These are phyloP conservation scores for Kappamyces sp. DNA, from an alignment of 192 early-diverging fungal genomes.

Conservation along the genomic window DNA sequence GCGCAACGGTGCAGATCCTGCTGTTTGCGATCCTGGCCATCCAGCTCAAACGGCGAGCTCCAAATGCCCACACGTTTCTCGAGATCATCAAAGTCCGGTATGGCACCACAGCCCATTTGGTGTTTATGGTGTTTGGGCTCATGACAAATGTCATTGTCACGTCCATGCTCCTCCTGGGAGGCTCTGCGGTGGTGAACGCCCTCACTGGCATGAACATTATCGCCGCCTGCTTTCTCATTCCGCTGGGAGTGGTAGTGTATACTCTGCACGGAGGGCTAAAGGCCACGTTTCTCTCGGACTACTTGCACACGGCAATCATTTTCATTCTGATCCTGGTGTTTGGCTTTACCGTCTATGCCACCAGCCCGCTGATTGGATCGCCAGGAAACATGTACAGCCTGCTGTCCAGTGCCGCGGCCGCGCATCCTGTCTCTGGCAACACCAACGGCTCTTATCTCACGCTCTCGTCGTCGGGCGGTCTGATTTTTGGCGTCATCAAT, in stretches of 20 bases:
- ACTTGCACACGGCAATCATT: constrained; percentile 63
- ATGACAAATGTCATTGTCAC: constrained; percentile 54
- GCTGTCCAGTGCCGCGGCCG: constrained; percentile 37
- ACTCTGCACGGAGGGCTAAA: constrained; percentile 65
- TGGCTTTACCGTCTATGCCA: constrained; percentile 59
- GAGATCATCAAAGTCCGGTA: constrained; percentile 65
- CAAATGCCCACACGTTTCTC: constrained; percentile 68
- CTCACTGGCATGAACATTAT: constrained; percentile 62
- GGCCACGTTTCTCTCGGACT: constrained; percentile 69
- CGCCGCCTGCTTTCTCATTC: constrained; percentile 58
- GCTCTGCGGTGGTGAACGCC: constrained; percentile 58
- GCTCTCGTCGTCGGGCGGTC: constrained; percentile 54
- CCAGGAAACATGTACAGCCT: constrained; percentile 64
- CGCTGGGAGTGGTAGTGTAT: constrained; percentile 63
- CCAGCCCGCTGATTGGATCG: constrained; percentile 54
- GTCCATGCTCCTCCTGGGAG: constrained; percentile 66
- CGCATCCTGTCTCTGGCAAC: constrained; percentile 55
- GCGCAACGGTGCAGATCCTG: constrained; percentile 63
- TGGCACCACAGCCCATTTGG: constrained; percentile 52
- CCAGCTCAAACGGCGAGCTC: constrained; percentile 63
- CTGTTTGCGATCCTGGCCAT: constrained; percentile 70
- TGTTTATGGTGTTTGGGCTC: constrained; percentile 44
- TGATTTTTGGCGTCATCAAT: constrained; percentile 72
- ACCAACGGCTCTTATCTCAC: constrained; percentile 55
- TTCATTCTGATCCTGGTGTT: constrained; percentile 66